Evolutionary conservation across 2,329 filamentous ascomycete species (phyloP).

Genomic region (Monosporascus sp.): DNA sequence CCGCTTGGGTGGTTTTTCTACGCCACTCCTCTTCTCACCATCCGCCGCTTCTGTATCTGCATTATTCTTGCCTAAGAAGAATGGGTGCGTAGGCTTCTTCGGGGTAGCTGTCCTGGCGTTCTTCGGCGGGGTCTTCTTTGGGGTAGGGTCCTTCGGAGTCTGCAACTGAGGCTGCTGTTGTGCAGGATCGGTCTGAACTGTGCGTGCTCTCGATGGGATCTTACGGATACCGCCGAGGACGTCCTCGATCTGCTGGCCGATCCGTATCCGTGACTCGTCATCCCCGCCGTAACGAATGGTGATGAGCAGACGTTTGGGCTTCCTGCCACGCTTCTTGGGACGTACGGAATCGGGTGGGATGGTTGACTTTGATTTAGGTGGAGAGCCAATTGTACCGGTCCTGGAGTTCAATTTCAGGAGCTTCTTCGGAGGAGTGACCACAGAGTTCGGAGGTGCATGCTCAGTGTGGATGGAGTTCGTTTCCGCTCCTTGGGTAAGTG

Average conservation of each 20-base stretch:
- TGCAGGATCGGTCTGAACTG: background rate
- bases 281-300: constrained; percentile 56
- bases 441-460: background rate
- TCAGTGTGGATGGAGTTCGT: background rate
- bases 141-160: constrained; percentile 8
- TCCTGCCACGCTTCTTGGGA: constrained; percentile 29
- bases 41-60: constrained; percentile 15
- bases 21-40: constrained; percentile 18
- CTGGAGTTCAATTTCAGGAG: constrained; percentile 52
- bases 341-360: constrained; percentile 5
- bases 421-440: constrained; percentile 32
- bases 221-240: constrained; percentile 44
- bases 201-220: constrained; percentile 5
- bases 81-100: constrained; percentile 47
- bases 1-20: constrained; percentile 26
- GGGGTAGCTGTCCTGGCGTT: constrained; percentile 13
- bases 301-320: constrained; percentile 40
- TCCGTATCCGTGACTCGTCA: constrained; percentile 33
- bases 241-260: constrained; percentile 57
- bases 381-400: constrained; percentile 58
- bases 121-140: constrained; percentile 18
- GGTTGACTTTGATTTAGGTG: constrained; percentile 47
- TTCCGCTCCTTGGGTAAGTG: background rate
- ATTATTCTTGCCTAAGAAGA: constrained; percentile 57
- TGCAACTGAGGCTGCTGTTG: constrained; percentile 1